A percentile compares a stretch with the other conserved stretches of the same genome.
These are phyloP conservation scores for Phytophthora nicotianae DNA, from an alignment of 352 stramenopile genomes.

Conservation along the genomic window DNA sequence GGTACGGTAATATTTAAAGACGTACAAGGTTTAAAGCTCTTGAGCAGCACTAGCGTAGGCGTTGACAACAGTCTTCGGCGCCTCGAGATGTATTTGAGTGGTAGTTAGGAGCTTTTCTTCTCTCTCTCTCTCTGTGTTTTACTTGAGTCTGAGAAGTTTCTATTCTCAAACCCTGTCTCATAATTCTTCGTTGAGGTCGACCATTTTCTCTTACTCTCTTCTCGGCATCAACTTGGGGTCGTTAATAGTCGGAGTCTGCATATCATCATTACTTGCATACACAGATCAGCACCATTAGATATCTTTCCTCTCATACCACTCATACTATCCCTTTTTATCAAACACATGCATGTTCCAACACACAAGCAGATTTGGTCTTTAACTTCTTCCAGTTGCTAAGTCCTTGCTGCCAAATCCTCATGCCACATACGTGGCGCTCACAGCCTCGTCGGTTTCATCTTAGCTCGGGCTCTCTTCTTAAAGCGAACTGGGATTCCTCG, in stretches of 20 bases:
- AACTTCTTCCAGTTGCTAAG: neutral
- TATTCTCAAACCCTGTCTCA: neutral
- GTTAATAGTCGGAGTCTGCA: neutral
- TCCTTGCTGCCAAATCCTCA: constrained; percentile 8
- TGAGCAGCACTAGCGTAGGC: neutral
- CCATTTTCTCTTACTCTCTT: constrained; percentile 1
- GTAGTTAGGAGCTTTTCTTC: neutral
- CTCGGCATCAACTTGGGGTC: neutral
- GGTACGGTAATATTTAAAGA: too few relatives aligned
- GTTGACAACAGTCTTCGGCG: neutral
- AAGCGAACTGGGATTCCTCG: constrained; percentile 4
- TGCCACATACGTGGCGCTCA: neutral
- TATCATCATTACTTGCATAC: neutral
- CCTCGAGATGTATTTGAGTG: neutral
- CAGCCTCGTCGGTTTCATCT: neutral
- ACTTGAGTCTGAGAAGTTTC: neutral
- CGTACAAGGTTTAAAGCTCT: neutral
- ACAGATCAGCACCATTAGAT: neutral
- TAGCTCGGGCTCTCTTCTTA: constrained; percentile 3
- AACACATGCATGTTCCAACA: neutral
- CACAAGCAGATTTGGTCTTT: neutral
- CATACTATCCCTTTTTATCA: neutral
- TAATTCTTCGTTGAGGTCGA: neutral
- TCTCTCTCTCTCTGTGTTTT: neutral
- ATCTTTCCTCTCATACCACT: neutral